Percentiles rank a stretch among this genome's conserved stretches.
Conservation (phyloP, 192 early-diverging fungal species). For the Spizellomyces sp. region DNA sequence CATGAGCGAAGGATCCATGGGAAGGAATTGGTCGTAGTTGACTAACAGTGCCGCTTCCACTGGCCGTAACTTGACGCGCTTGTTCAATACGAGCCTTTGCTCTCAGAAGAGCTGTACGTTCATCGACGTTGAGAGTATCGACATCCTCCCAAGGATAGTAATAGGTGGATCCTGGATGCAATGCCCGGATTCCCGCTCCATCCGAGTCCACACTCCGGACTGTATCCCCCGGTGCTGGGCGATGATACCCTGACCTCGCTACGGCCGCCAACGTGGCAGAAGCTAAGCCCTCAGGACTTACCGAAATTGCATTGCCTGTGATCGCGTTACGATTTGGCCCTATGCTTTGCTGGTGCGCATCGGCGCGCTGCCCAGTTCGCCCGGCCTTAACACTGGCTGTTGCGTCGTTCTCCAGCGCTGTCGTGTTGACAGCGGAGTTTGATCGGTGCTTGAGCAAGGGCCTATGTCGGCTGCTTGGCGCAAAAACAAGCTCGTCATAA, state of each 20-base stretch:
- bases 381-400: background rate
- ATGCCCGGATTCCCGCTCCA: background rate
- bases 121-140: constrained; percentile 24
- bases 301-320: constrained; percentile 2
- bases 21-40: background rate
- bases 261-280: background rate
- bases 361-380: background rate
- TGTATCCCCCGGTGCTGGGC: constrained; percentile 10
- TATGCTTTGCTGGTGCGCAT: no score
- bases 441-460: constrained; percentile 21
- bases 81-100: constrained; percentile 22
- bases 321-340: background rate
- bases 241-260: background rate
- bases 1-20: background rate
- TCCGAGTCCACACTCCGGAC: constrained; percentile 26
- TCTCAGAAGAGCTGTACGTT: constrained; percentile 20
- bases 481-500: constrained; percentile 30
- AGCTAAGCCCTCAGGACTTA: constrained; percentile 4
- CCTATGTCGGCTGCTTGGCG: background rate
- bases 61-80: background rate
- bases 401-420: constrained; percentile 2
- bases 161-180: constrained; percentile 2
- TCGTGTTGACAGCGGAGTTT: constrained; percentile 15
- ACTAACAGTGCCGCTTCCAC: background rate
- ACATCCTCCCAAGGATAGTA: constrained; percentile 20